Conservation (phyloP, 805 yeast genomes). For the Monosporozyma aquatica region DNA sequence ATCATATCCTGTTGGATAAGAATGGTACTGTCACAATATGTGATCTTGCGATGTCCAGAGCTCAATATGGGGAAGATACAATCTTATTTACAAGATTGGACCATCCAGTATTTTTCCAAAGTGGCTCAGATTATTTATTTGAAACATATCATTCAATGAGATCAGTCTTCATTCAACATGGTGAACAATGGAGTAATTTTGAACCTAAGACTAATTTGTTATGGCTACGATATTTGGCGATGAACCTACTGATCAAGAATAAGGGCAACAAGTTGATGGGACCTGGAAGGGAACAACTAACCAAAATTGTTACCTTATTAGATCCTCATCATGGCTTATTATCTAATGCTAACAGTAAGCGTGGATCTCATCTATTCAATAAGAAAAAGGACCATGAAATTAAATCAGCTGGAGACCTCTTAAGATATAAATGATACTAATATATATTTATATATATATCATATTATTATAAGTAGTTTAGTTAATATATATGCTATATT, state of each 20-base stretch:
- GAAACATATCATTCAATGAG: constrained; percentile 55
- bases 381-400: constrained; percentile 16
- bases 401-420: constrained; percentile 17
- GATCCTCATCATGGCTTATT: constrained; percentile 5
- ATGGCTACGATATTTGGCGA: constrained; percentile 58
- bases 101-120: constrained; percentile 52
- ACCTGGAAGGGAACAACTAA: constrained; percentile 16
- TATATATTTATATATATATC: background rate
- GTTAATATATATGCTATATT: too few relatives aligned
- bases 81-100: constrained; percentile 49
- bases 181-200: constrained; percentile 19
- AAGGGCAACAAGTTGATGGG: constrained; percentile 11
- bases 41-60: constrained; percentile 49
- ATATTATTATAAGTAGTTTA: too few relatives aligned
- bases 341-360: constrained; percentile 1
- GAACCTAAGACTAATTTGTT: constrained; percentile 43
- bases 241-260: constrained; percentile 35
- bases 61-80: constrained; percentile 7
- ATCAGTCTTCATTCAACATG: constrained; percentile 13
- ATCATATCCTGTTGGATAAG: constrained; percentile 45
- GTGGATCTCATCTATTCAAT: constrained; percentile 8
- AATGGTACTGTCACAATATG: constrained; percentile 40
- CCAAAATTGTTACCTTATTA: constrained; percentile 8
- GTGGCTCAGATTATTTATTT: constrained; percentile 52
- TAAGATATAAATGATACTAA: constrained; percentile 14